These are phyloP conservation scores for Nicotiana undulata DNA, from an alignment of 257 asterid species.

Conservation along the genomic window DNA sequence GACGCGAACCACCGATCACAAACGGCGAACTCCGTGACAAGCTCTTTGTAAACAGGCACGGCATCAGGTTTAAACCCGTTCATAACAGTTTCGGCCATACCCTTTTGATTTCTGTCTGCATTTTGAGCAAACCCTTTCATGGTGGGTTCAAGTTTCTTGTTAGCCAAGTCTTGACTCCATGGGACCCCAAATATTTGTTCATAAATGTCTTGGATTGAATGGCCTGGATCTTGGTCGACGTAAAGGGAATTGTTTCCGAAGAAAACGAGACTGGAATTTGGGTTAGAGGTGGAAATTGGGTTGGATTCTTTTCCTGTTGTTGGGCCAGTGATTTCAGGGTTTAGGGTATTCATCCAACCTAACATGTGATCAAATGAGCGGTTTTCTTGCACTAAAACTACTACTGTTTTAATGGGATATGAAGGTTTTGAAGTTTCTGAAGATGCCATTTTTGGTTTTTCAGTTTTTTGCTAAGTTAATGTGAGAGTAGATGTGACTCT, in stretches of 20 bases:
- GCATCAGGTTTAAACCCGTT: slow-evolving; percentile 54
- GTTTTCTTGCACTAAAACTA: slow-evolving; percentile 67
- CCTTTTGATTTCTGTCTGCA: slow-evolving; percentile 35
- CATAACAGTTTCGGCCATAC: slow-evolving; percentile 53
- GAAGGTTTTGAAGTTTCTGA: slow-evolving; percentile 7
- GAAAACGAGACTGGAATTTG: slow-evolving; percentile 18
- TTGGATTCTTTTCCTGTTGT: slow-evolving; percentile 56
- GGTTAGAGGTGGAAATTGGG: slow-evolving; percentile 38
- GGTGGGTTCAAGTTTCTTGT: slow-evolving; percentile 19
- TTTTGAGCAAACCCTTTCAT: slow-evolving; percentile 65
- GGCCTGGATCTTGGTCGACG: slow-evolving; percentile 72
- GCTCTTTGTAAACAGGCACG: slow-evolving; percentile 41
- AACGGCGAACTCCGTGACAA: slow-evolving; percentile 55
- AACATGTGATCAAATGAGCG: slow-evolving; percentile 74
- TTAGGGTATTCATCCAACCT: slow-evolving; percentile 75
- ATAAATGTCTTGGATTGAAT: slow-evolving; percentile 47
- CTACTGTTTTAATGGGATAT: slow-evolving; percentile 61
- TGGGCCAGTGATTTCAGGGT: slow-evolving; percentile 61
- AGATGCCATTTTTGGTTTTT: slow-evolving; percentile 8
- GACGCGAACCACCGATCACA: slow-evolving; percentile 77
- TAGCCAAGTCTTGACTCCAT: slow-evolving; percentile 30
- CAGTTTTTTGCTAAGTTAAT: background rate
- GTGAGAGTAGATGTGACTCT: background rate
- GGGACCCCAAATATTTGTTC: slow-evolving; percentile 50
- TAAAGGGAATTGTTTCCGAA: slow-evolving; percentile 32